Evolutionary conservation across 1,139 yeast species (phyloP), one percentile per base, ranked within the genome.

Genomic region (Geotrichum siamense): DNA sequence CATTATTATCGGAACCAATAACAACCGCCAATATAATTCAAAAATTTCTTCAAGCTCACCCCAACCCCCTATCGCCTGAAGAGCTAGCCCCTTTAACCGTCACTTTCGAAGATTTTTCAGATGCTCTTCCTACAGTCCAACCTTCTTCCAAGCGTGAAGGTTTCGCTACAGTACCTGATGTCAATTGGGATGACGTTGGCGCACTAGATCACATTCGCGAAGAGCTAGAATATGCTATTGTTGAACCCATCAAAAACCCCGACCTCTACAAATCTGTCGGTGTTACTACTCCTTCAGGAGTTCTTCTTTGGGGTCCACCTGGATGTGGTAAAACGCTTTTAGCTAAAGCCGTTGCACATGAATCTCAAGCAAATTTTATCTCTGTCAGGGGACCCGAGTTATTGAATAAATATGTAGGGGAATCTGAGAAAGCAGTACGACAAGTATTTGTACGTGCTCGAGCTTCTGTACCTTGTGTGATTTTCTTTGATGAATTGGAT

Each of bases 71-170:
- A 44, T 76, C 86, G 0, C 69, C 72, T 0, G 82, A 79, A 35
- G 94, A 91, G 59, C 70, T 93, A 27, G 78, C 70, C 12, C 85
- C 87, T 10, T 67, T 91, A 41, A 71, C 82, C 1, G 89, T 91
- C 43, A 79, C 75, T 1, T 80, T 78, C 53, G 79, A 76, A 13
- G 99, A 91, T 61, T 91, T 93, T 59, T 55, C 83, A 36, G 71
- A 75, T 5, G 97, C 97, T 0, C 66, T 91, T 37, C 97, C 98
- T 1, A 79, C 91, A 0, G 83, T 91, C 30, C 98, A 93, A 65
- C 99, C 99, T 12, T 86, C 96, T 0, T 95, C 96, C 1, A 91
- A 89, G 60, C 79, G 99, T 62, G 99, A 91, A 69, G 98, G 98
- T 1, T 93, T 91, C 65, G 96, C 99, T 1, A 93, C 98, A 0